These are phyloP conservation scores for Leccinum ochraceum DNA, from an alignment of 768 basidiomycete genomes.

Conservation along the genomic window DNA sequence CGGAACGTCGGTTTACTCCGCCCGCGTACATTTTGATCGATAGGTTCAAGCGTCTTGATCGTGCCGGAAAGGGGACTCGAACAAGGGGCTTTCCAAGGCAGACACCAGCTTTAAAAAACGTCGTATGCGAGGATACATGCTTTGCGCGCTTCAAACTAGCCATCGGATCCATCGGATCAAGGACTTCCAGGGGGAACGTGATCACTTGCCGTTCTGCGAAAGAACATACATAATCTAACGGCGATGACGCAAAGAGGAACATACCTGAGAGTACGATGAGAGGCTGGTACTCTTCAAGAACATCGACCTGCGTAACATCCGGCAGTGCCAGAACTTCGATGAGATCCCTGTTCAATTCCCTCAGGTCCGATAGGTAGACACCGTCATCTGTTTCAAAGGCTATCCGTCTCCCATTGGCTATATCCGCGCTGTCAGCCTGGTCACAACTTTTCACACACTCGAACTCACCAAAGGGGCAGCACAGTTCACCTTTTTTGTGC, in stretches of 20 bases:
- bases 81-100: constrained; percentile 91
- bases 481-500: constrained; percentile 87
- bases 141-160: constrained; percentile 93
- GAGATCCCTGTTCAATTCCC: constrained; percentile 75
- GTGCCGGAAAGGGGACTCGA: constrained; percentile 90
- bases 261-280: constrained; percentile 97
- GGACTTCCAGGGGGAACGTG: constrained; percentile 91
- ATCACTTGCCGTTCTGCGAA: constrained; percentile 87
- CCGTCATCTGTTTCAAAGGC: constrained; percentile 99
- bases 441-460: not conserved
- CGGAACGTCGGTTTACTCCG: constrained; percentile 89
- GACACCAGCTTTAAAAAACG: constrained; percentile 96
- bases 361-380: constrained; percentile 89
- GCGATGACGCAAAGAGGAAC: constrained; percentile 17
- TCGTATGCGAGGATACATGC: constrained; percentile 92
- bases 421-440: constrained; percentile 8
- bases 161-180: constrained; percentile 88
- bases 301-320: constrained; percentile 93
- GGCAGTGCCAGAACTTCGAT: constrained; percentile 85
- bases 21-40: constrained; percentile 82
- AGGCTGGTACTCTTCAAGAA: constrained; percentile 93
- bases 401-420: constrained; percentile 80
- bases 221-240: constrained; percentile 1
- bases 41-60: constrained; percentile 96
- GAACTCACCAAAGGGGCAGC: constrained; percentile 82